Evolutionary conservation across 2,329 filamentous ascomycete species (phyloP).

Genomic region (Cytospora piceae): DNA sequence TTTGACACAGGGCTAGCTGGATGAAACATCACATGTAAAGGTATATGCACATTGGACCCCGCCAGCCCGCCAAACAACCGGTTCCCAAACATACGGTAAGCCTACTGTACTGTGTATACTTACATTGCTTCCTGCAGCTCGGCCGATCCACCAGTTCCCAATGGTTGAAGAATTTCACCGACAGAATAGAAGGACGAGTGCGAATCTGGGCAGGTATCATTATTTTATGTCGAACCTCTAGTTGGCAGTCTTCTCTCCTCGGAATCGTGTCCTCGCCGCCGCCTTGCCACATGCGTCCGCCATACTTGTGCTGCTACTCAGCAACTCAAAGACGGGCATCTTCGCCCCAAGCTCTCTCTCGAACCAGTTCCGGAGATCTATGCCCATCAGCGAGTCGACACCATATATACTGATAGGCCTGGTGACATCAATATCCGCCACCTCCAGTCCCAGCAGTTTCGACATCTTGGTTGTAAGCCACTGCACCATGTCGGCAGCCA

Average conservation of each 20-base stretch:
- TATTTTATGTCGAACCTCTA: too few species aligned
- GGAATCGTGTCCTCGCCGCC: too few species aligned
- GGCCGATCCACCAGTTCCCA: neutral
- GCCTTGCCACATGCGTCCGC: too few species aligned
- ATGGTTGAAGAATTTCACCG: neutral
- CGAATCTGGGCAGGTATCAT: neutral
- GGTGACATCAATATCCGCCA: neutral
- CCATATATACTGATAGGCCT: neutral
- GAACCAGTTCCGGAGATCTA: constrained; percentile 7
- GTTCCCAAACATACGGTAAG: neutral
- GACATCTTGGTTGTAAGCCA: constrained; percentile 8
- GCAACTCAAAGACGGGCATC: neutral
- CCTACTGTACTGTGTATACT: too few species aligned
- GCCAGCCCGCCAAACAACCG: too few species aligned
- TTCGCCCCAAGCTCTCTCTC: neutral
- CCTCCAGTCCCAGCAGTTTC: neutral
- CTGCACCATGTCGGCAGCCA: neutral
- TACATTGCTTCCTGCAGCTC: too few species aligned
- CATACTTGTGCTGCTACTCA: neutral
- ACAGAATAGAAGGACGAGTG: neutral
- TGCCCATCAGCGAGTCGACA: constrained; percentile 7
- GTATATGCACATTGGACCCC: too few species aligned
- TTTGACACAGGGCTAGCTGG: too few species aligned
- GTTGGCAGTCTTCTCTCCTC: too few species aligned
- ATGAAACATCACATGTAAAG: too few species aligned